phyloP scores from a whole-genome alignment of 768 basidiomycete species.

The Candolleomyces efflorescens region DNA sequence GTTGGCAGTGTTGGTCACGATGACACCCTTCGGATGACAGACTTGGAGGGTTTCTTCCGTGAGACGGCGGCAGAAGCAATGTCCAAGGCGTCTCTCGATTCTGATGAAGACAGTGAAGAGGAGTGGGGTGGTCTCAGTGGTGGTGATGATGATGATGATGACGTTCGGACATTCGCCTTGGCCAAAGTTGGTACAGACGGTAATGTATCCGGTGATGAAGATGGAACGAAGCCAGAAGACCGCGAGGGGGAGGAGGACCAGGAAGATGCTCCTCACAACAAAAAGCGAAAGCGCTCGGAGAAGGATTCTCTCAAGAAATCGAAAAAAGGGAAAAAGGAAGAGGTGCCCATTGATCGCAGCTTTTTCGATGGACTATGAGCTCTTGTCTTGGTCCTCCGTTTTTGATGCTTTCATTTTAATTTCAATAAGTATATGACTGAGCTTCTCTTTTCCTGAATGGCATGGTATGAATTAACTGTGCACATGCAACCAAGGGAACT shows the following conservation, averaged over 20 bases:
- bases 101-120: constrained; percentile 22
- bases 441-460: too few relatives aligned
- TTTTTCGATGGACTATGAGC: constrained; percentile 70
- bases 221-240: neutral
- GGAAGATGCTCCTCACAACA: constrained; percentile 21
- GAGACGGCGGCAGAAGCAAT: constrained; percentile 28
- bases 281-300: constrained; percentile 49
- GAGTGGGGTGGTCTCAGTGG: constrained; percentile 13
- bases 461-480: too few relatives aligned
- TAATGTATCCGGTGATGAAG: constrained; percentile 9
- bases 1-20: constrained; percentile 93
- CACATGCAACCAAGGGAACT: too few relatives aligned
- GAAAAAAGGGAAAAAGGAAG: constrained; percentile 58
- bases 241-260: constrained; percentile 15
- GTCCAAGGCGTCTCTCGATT: constrained; percentile 21
- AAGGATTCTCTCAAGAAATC: constrained; percentile 50
- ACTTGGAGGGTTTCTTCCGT: constrained; percentile 70
- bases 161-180: constrained; percentile 6
- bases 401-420: too few relatives aligned
- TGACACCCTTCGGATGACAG: constrained; percentile 78
- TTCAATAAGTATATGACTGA: too few relatives aligned
- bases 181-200: constrained; percentile 1
- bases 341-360: constrained; percentile 46
- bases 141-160: neutral
- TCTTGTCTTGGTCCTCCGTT: neutral